These are phyloP conservation scores for Trichosporon asahii DNA, from an alignment of 1,284 basidiomycete species.

Conservation along the genomic window DNA sequence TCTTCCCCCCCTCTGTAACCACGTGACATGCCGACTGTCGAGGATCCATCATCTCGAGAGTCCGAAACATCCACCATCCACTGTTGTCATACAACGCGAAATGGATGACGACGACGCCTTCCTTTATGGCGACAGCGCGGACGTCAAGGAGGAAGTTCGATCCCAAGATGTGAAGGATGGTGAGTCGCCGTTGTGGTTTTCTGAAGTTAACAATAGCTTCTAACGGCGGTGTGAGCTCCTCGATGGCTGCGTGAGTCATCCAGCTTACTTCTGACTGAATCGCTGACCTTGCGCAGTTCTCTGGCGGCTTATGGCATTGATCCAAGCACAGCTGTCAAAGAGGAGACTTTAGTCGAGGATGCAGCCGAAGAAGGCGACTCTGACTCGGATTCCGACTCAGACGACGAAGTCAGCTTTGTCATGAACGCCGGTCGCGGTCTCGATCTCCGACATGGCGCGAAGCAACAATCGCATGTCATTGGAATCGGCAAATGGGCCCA, in stretches of 20 bases:
- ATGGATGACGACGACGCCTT: slow-evolving; percentile 51
- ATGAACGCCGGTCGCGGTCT: slow-evolving; percentile 39
- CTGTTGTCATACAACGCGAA: background rate
- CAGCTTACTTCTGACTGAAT: too few species aligned
- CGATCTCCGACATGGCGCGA: slow-evolving; percentile 13
- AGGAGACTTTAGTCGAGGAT: slow-evolving; percentile 39
- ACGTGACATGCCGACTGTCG: background rate
- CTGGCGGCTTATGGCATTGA: slow-evolving; percentile 49
- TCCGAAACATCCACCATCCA: background rate
- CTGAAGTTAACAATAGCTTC: background rate
- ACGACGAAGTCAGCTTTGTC: slow-evolving; percentile 52
- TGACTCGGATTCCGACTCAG: slow-evolving; percentile 44
- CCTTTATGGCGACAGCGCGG: slow-evolving; percentile 43
- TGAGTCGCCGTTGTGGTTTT: background rate
- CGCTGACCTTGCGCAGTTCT: slow-evolving; percentile 28
- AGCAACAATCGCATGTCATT: slow-evolving; percentile 38
- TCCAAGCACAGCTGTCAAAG: slow-evolving; percentile 32
- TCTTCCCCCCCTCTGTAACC: background rate
- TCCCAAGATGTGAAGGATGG: slow-evolving; percentile 1
- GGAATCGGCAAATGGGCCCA: slow-evolving; percentile 51
- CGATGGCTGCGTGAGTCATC: slow-evolving; percentile 37
- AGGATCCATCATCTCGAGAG: background rate
- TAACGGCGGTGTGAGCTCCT: slow-evolving; percentile 24
- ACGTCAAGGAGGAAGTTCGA: background rate
- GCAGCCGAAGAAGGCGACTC: slow-evolving; percentile 42